phyloP scores from a whole-genome alignment of 2,329 filamentous ascomycete genomes.

The Colletotrichum kahawae region DNA sequence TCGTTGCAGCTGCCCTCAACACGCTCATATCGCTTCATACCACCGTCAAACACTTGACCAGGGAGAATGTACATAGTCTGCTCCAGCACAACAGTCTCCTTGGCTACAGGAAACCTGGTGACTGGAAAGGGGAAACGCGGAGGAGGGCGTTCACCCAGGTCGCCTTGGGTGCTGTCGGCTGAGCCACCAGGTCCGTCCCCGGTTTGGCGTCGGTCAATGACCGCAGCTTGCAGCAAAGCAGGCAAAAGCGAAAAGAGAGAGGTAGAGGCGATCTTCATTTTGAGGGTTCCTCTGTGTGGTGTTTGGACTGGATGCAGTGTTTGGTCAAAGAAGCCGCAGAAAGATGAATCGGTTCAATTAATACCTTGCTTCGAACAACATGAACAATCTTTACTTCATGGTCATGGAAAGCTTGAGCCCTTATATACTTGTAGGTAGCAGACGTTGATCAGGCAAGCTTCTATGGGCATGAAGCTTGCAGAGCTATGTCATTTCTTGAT shows the following conservation, averaged over 20 bases:
- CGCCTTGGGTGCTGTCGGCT: slow-evolving; percentile 29
- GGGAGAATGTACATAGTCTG: slow-evolving; percentile 35
- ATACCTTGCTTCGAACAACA: not conserved
- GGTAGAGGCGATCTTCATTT: slow-evolving; percentile 27
- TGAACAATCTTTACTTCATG: not conserved
- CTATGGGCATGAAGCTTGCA: not conserved
- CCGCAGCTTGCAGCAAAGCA: slow-evolving; percentile 17
- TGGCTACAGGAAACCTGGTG: slow-evolving; percentile 32
- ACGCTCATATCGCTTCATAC: slow-evolving; percentile 43
- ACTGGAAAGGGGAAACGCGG: slow-evolving; percentile 33
- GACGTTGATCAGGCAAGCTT: not conserved
- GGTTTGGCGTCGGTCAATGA: slow-evolving; percentile 26
- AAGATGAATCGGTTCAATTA: not conserved
- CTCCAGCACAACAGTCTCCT: slow-evolving; percentile 30
- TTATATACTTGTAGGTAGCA: not conserved
- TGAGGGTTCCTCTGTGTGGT: not conserved
- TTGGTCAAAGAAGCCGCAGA: not conserved
- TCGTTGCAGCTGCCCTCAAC: slow-evolving; percentile 46
- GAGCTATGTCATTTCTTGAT: not conserved
- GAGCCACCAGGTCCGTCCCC: slow-evolving; percentile 28
- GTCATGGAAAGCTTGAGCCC: not conserved
- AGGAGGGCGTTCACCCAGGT: slow-evolving; percentile 29
- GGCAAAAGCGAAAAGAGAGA: slow-evolving; percentile 26
- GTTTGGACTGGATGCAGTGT: too few species aligned
- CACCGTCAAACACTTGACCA: slow-evolving; percentile 36